These are phyloP conservation scores for Colletotrichum sp. DNA, from an alignment of 2,329 filamentous ascomycete genomes.

Conservation along the genomic window DNA sequence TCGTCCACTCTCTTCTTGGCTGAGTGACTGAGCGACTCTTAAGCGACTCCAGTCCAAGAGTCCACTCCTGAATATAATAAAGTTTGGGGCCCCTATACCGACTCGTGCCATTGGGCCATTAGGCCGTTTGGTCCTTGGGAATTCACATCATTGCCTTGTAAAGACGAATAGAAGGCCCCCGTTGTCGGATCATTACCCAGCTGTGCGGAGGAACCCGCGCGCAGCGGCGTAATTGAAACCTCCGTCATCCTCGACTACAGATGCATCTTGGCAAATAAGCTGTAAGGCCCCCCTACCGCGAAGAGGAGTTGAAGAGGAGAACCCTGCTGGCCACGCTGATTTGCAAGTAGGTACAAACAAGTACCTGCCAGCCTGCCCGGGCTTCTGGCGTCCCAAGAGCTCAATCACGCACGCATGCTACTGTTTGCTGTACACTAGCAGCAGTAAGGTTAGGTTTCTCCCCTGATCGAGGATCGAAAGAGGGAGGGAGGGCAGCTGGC, in stretches of 20 bases:
- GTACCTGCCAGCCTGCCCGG: neutral
- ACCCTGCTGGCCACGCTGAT: neutral
- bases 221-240: constrained; percentile 11
- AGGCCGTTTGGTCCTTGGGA: neutral
- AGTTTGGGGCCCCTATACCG: neutral
- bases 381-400: neutral
- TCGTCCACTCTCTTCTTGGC: neutral
- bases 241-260: neutral
- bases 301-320: neutral
- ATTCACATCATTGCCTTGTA: neutral
- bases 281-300: neutral
- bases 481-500: neutral
- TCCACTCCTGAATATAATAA: neutral
- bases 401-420: neutral
- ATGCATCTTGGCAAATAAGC: neutral
- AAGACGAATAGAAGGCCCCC: neutral
- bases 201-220: neutral
- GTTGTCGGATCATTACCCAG: neutral
- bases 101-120: neutral
- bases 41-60: neutral
- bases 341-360: neutral
- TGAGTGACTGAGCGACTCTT: neutral
- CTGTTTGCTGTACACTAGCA: neutral
- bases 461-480: neutral
- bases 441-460: neutral